Evolutionary conservation across 1,284 basidiomycete genomes (phyloP), one percentile per base, ranked within the genome.

Genomic region (Schizopora paradoxa): DNA sequence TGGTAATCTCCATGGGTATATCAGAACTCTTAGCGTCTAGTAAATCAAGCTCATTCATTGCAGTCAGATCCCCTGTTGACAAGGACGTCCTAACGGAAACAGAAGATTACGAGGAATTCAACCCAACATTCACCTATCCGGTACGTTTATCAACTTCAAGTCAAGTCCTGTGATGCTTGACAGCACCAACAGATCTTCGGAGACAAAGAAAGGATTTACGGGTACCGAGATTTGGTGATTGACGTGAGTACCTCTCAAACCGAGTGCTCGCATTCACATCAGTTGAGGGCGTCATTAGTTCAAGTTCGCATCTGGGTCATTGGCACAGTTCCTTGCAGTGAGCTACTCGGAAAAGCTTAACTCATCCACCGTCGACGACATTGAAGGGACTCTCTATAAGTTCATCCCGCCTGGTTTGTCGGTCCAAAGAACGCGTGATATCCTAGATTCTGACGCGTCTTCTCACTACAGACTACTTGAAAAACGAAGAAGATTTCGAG

Each of bases 171-270:
- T 14, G 4, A 8, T 48, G 41, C 41, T 54, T 26, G 51, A 22
- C 8, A 19, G 34, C 22, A 8, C 5, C 4, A 31, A 32, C 46
- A 89, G 77, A 92, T 97, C 63, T 98, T 86, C 61, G 95, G 95
- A 43, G 91, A 97, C 58, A 88, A 95, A 46, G 93, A 99, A 69
- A 94, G 86, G 65, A 86, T 99, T 55, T 99, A 95, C 63, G 95
- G 95, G 2, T 99, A 97, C 67, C 75, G 80, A 51, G 82, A 83
- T 57, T 70, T 97, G 45, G 65, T 75, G 26, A 84, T 96, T 55
- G 79, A 94, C 62, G 91, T 94, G 60, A 55, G 83, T 67, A 32
- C 16, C 8, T 26, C 39, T 29, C 37, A 40, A 31, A 1, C 34
- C 10, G 37, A 21, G 43, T 45, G 29, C 26, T 47, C 49, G 33